These are phyloP conservation scores for Omphalotus guepiniiformis DNA, from an alignment of 768 basidiomycete genomes.

Conservation along the genomic window DNA sequence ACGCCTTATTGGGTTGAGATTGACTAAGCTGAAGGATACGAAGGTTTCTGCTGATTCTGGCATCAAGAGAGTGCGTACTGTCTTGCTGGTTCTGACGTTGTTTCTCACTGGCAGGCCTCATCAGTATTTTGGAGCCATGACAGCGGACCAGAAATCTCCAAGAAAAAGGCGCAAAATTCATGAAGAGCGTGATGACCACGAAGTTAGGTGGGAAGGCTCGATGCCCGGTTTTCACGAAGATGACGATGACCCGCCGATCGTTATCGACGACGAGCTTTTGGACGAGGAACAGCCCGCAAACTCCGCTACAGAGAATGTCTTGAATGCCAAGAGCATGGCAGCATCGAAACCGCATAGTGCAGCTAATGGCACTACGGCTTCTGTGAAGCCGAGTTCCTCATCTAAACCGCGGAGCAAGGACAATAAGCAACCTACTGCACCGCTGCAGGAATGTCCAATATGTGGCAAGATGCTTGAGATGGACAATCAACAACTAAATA, in stretches of 20 bases:
- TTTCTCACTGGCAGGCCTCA: background rate
- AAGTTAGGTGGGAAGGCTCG: slow-evolving; percentile 22
- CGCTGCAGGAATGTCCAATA: slow-evolving; percentile 63
- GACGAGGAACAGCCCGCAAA: no score
- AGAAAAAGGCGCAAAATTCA: slow-evolving; percentile 37
- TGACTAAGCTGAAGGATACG: slow-evolving; percentile 88
- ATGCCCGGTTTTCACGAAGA: slow-evolving; percentile 56
- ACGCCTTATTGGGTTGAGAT: slow-evolving; percentile 81
- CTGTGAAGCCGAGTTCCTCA: background rate
- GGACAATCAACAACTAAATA: slow-evolving; percentile 79
- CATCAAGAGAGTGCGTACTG: slow-evolving; percentile 63
- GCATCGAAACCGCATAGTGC: background rate
- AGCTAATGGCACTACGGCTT: background rate
- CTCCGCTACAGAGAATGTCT: no score
- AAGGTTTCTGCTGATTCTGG: slow-evolving; percentile 45
- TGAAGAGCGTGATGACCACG: slow-evolving; percentile 13
- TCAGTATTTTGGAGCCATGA: slow-evolving; percentile 56
- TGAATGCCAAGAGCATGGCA: no score
- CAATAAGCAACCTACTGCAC: slow-evolving; percentile 16
- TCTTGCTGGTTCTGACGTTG: background rate
- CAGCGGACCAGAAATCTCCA: slow-evolving; percentile 21
- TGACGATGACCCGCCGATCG: slow-evolving; percentile 35
- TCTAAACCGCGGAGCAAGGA: slow-evolving; percentile 13
- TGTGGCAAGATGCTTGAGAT: slow-evolving; percentile 58
- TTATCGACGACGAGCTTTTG: background rate